Evolutionary conservation across 257 asterid species (phyloP).

Genomic region (Solanum ossicruentum): DNA sequence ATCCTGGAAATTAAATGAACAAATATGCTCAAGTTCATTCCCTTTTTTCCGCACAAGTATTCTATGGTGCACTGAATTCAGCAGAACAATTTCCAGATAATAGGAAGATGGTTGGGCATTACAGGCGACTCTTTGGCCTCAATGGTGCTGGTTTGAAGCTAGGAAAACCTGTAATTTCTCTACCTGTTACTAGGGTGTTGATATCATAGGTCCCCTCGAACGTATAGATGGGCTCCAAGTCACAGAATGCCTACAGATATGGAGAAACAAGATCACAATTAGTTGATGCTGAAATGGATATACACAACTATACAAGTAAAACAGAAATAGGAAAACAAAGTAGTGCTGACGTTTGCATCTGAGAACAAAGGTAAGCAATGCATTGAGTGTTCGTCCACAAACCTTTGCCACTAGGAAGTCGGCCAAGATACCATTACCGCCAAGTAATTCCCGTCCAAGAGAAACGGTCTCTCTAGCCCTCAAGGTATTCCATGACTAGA

Average conservation of each 20-base stretch:
- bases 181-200: constrained; percentile 81
- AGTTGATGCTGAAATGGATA: background rate
- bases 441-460: constrained; percentile 84
- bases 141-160: constrained; percentile 58
- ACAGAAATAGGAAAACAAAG: background rate
- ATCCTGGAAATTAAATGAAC: background rate
- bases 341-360: background rate
- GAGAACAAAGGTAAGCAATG: background rate
- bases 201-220: constrained; percentile 94
- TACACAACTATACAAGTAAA: background rate
- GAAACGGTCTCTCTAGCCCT: constrained; percentile 82
- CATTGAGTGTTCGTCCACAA: background rate
- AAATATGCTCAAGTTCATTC: background rate
- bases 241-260: constrained; percentile 67
- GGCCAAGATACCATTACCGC: constrained; percentile 76
- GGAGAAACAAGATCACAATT: background rate
- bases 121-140: constrained; percentile 65
- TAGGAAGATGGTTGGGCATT: background rate
- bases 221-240: constrained; percentile 90
- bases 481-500: constrained; percentile 72
- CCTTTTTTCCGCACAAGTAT: background rate
- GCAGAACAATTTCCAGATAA: background rate
- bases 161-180: constrained; percentile 78
- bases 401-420: constrained; percentile 94
- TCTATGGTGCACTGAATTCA: background rate